A percentile compares a stretch with the other conserved stretches of the same genome.
Conservation (phyloP, 2,329 filamentous ascomycete genomes). For the Didymella pomorum region DNA sequence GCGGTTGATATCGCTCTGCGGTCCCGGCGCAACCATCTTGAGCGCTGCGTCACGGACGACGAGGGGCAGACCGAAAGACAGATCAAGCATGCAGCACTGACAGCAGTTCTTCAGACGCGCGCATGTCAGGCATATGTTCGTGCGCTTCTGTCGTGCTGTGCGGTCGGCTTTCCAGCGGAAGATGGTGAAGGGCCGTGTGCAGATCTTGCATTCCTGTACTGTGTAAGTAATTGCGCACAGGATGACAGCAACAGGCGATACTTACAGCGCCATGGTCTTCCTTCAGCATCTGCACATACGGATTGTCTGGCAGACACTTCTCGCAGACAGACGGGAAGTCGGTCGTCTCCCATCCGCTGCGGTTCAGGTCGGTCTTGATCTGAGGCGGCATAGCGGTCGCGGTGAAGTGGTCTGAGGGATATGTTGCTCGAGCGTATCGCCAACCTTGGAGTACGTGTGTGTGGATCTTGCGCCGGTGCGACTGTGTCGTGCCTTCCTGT, state of each 20-base stretch:
- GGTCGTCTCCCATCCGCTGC: slow-evolving; percentile 94
- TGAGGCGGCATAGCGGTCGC: slow-evolving; percentile 76
- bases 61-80: slow-evolving; percentile 94
- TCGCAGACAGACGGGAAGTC: slow-evolving; percentile 91
- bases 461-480: slow-evolving; percentile 12
- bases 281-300: slow-evolving; percentile 98
- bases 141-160: slow-evolving; percentile 88
- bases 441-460: background rate
- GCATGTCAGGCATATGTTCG: slow-evolving; percentile 95
- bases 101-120: slow-evolving; percentile 98
- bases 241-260: slow-evolving; percentile 64
- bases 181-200: slow-evolving; percentile 93
- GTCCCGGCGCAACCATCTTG: slow-evolving; percentile 96
- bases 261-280: slow-evolving; percentile 92
- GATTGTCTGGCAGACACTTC: slow-evolving; percentile 93
- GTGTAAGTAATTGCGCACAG: slow-evolving; percentile 70
- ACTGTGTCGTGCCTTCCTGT: slow-evolving; percentile 10
- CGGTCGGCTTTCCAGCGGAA: slow-evolving; percentile 96
- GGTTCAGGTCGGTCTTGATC: slow-evolving; percentile 95
- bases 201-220: slow-evolving; percentile 66
- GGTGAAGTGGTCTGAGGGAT: background rate
- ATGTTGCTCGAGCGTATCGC: slow-evolving; percentile 12
- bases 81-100: slow-evolving; percentile 97
- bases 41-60: slow-evolving; percentile 93
- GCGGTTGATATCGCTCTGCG: slow-evolving; percentile 89